Conservation (phyloP, 1,139 yeast genomes). For the Groenewaldozyma auringiensis region DNA sequence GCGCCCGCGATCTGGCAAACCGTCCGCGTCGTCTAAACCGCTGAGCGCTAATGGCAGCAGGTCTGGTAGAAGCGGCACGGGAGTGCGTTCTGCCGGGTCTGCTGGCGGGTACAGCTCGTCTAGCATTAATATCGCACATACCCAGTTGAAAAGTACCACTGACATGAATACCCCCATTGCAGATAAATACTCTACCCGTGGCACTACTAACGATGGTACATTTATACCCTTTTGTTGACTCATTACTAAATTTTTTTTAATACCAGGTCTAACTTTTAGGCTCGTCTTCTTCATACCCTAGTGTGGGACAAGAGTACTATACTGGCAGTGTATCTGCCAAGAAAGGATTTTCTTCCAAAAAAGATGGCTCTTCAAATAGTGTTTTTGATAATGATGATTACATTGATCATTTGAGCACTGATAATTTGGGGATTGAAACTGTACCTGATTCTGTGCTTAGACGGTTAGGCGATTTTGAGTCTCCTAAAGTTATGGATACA, state of each 20-base stretch:
- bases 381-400: neutral
- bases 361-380: neutral
- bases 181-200: constrained; percentile 5
- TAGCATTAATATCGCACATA: neutral
- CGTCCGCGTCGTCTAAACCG: neutral
- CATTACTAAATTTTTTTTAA: neutral
- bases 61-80: neutral
- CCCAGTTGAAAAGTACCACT: neutral
- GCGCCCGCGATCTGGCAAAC: neutral
- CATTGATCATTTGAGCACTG: neutral
- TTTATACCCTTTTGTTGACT: neutral
- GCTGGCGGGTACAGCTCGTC: too few species aligned
- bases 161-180: constrained; percentile 10
- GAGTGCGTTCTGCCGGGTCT: too few species aligned
- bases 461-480: neutral
- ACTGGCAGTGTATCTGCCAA: neutral
- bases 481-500: neutral
- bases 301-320: neutral
- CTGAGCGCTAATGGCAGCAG: neutral
- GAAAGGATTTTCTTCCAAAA: neutral
- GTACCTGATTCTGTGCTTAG: constrained; percentile 1
- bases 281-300: neutral
- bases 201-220: neutral
- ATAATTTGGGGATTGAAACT: constrained; percentile 1
- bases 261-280: neutral